Evolutionary conservation across 148 eudicot species (phyloP), one percentile per base, ranked within the genome.

Genomic region (Tetragonia tetragonoides): DNA sequence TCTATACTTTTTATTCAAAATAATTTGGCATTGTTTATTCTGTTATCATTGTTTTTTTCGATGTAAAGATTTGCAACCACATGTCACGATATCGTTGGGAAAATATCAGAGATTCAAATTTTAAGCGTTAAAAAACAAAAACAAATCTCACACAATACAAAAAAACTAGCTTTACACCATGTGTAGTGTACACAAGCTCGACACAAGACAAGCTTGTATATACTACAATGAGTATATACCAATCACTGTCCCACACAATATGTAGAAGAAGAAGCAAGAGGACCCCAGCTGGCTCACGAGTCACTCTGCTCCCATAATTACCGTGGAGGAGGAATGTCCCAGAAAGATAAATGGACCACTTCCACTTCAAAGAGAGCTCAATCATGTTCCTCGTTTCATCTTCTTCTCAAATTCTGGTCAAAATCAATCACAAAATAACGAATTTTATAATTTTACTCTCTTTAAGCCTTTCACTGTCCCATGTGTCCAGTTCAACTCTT

Each of bases 1-100:
- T 46, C 8, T 5, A 0, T 46, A 46, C 8, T 46, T 2, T 46
- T 46, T 6, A 1, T 21, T 18, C 54, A 20, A 41, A 4, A 66
- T 46, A 39, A 20, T 17, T 38, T 67, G n/a, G 28, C 3, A n/a
- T 20, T 24, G 10, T 20, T 18, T 61, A 18, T 61, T 20, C 11
- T 61, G 16, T 18, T 7, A 61, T 20, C 17, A 46, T 34, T 21
- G 23, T 44, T 20, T 18, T 6, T 47, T 46, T 47, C 73, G 39
- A 70, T 51, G 73, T n/a, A 39, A 2, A 23, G 73, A 70, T 70
- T 44, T 70, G 73, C 39, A 44, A n/a, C 73, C 73, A 69, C 73
- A 41, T 69, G 73, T 28, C 37, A 5, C 4, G 73, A 69, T 69
- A n/a, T 69, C 37, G 7, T 44, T 46, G 73, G 56, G 47, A 23